phyloP scores from a whole-genome alignment of 352 stramenopile genomes.

The Globisporangium nunn region DNA sequence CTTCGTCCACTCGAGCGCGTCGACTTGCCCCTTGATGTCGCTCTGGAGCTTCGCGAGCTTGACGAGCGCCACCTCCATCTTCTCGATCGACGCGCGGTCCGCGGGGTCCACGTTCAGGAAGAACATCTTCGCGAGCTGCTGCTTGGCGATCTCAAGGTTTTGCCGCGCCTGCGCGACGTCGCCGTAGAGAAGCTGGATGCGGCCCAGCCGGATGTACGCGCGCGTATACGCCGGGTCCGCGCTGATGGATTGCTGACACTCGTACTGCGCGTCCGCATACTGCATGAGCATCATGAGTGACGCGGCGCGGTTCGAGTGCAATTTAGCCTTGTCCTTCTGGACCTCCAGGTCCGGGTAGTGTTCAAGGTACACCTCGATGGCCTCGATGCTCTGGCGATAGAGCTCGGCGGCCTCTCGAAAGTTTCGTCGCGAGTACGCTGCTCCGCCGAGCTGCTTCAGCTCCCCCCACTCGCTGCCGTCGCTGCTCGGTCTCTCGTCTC shows the following conservation, averaged over 20 bases:
- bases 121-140: constrained; percentile 26
- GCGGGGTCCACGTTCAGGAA: constrained; percentile 19
- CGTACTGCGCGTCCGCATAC: constrained; percentile 57
- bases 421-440: constrained; percentile 28
- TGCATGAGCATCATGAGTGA: constrained; percentile 78
- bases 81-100: constrained; percentile 37
- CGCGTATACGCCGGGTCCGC: constrained; percentile 60
- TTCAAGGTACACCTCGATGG: constrained; percentile 32
- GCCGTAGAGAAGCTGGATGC: constrained; percentile 66
- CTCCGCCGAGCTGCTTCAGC: constrained; percentile 49
- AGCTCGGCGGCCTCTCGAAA: constrained; percentile 55
- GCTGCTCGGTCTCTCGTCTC: constrained; percentile 20
- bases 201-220: constrained; percentile 58
- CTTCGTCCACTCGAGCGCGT: constrained; percentile 35
- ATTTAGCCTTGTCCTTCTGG: constrained; percentile 72
- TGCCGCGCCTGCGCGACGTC: constrained; percentile 46
- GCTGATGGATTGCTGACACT: constrained; percentile 59
- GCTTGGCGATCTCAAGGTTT: constrained; percentile 36
- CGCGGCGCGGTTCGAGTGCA: constrained; percentile 73
- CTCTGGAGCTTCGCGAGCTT: constrained; percentile 34
- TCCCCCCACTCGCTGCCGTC: constrained; percentile 50
- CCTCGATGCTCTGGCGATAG: constrained; percentile 47
- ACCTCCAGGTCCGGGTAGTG: constrained; percentile 25
- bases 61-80: constrained; percentile 46
- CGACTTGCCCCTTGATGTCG: constrained; percentile 57